Evolutionary conservation across 129 eudicot genomes (phyloP).

Genomic region (Smallanthus sonchifolius): DNA sequence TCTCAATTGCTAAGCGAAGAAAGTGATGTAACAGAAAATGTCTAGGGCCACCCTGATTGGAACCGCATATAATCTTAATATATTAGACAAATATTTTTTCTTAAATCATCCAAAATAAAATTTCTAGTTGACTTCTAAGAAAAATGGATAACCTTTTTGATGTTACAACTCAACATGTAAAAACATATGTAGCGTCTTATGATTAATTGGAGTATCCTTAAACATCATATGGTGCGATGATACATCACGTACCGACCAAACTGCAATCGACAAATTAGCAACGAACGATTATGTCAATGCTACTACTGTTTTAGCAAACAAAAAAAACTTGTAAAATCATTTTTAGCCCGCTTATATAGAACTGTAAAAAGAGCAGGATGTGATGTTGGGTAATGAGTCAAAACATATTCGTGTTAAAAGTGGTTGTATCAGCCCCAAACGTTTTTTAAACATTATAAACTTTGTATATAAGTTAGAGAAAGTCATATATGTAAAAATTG

Average conservation of each 20-base stretch:
- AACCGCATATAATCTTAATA: no score
- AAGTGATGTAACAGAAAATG: no score
- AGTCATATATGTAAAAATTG: neutral
- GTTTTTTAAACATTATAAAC: neutral
- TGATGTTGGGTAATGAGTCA: neutral
- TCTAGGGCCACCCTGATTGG: no score
- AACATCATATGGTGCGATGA: neutral
- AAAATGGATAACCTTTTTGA: neutral
- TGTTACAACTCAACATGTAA: neutral
- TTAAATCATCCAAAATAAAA: no score
- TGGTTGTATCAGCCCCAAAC: neutral
- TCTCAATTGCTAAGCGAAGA: no score
- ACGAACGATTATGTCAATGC: neutral
- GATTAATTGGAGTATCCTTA: conserved; percentile 10
- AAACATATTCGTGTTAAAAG: neutral
- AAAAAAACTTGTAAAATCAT: neutral
- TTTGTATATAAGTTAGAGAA: neutral
- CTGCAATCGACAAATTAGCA: conserved; percentile 13
- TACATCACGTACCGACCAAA: conserved; percentile 15
- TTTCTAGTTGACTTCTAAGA: neutral
- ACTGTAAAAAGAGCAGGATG: neutral
- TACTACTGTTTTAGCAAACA: neutral
- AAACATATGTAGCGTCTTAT: neutral
- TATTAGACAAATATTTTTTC: no score
- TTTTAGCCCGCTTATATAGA: neutral